A percentile compares a stretch with the other conserved stretches of the same genome.
Conservation (phyloP, 2,329 filamentous ascomycete species). For the Fusarium sp. region DNA sequence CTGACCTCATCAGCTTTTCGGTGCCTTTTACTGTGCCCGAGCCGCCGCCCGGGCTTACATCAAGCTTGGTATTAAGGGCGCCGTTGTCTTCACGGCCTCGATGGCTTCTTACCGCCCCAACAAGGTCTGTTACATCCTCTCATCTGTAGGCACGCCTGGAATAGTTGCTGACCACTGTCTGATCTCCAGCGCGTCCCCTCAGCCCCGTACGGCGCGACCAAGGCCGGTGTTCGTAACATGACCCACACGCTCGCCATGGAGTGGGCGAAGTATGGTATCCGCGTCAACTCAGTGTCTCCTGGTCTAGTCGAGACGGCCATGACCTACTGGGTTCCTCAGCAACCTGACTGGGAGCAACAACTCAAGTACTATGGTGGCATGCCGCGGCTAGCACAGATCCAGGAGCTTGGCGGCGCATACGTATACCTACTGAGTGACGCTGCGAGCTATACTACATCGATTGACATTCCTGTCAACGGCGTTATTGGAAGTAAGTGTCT, state of each 20-base stretch:
- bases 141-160: too few species aligned
- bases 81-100: conserved; percentile 58
- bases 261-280: conserved; percentile 59
- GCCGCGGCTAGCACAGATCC: conserved; percentile 63
- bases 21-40: conserved; percentile 59
- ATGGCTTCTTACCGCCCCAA: conserved; percentile 63
- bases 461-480: conserved; percentile 56
- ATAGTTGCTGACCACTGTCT: not conserved
- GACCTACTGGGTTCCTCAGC: conserved; percentile 63
- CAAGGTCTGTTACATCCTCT: too few species aligned
- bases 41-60: conserved; percentile 58
- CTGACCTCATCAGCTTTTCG: conserved; percentile 45
- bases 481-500: conserved; percentile 25
- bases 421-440: conserved; percentile 66
- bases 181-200: conserved; percentile 47
- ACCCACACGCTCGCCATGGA: conserved; percentile 58
- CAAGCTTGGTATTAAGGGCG: conserved; percentile 49
- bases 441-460: conserved; percentile 61
- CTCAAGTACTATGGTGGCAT: conserved; percentile 70
- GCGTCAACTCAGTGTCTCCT: conserved; percentile 60
- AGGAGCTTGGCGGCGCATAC: conserved; percentile 67
- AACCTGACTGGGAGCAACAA: conserved; percentile 66
- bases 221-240: conserved; percentile 58
- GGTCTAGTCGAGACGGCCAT: conserved; percentile 58
- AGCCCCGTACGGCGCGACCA: conserved; percentile 60